These are phyloP conservation scores for Rhododendron simsii DNA, from an alignment of 148 eudicot species.

Conservation along the genomic window DNA sequence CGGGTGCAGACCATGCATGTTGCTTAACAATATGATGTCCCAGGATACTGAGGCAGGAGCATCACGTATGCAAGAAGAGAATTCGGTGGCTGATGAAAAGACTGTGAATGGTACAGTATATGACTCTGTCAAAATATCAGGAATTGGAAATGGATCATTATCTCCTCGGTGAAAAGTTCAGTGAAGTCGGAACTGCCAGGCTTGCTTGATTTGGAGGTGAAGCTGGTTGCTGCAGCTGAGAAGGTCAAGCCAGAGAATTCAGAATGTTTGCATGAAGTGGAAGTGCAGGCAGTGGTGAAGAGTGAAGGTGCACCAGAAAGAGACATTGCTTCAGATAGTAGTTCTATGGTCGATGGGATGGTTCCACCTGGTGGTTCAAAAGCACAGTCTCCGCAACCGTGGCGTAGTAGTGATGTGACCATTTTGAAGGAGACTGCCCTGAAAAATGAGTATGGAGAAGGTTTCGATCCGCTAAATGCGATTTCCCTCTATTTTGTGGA, in stretches of 20 bases:
- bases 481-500: slow-evolving; percentile 72
- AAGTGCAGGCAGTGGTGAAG: slow-evolving; percentile 1
- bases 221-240: not conserved
- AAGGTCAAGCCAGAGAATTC: slow-evolving; percentile 3
- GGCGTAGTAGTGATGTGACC: slow-evolving; percentile 13
- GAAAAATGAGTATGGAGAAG: slow-evolving; percentile 33
- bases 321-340: slow-evolving; percentile 1
- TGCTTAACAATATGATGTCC: slow-evolving; percentile 5
- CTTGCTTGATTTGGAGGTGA: slow-evolving; percentile 12
- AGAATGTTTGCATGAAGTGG: slow-evolving; percentile 5
- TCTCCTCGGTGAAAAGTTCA: slow-evolving; percentile 10
- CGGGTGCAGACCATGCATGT: slow-evolving; percentile 58
- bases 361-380: slow-evolving; percentile 15
- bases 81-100: slow-evolving; percentile 2
- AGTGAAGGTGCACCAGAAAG: not conserved
- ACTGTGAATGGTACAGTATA: slow-evolving; percentile 9
- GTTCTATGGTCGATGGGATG: slow-evolving; percentile 1
- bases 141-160: slow-evolving; percentile 12
- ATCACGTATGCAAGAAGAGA: slow-evolving; percentile 2
- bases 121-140: slow-evolving; percentile 14
- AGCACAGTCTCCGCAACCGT: slow-evolving; percentile 7
- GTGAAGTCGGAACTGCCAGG: slow-evolving; percentile 12
- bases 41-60: slow-evolving; percentile 8
- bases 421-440: slow-evolving; percentile 4
- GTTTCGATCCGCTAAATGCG: slow-evolving; percentile 50